Base-by-base conservation (phyloP, 768 basidiomycete genomes). In the Rhizopogon roseolus region DNA sequence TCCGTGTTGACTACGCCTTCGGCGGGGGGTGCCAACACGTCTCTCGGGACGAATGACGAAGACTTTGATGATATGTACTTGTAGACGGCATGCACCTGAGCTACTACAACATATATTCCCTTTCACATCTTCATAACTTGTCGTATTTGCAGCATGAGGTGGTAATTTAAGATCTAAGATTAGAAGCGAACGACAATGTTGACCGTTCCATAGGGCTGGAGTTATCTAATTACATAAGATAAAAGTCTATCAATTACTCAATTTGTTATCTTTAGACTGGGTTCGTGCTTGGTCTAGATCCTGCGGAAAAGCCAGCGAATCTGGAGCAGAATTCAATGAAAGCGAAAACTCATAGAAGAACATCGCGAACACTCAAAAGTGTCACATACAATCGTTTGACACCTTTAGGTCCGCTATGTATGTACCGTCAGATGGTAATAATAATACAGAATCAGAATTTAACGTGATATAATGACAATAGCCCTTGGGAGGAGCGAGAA, bases 391-490 rank as follows among this genome's bases (percentile, higher is more conserved):
- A 68, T 74, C 76, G 25, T 87, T 93, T 56, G 86, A 96, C n/a
- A n/a, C n/a, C n/a, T n/a, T n/a, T n/a, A n/a, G n/a, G n/a, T n/a
- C n/a, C n/a, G 22, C 22, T 22, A 22, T 22, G 22, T 22, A 22
- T 64, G 70, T 70, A n/a, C 75, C 78, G 0, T 73, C 73, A 27
- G 63, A 64, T 38, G 22, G 22, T 22, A 78, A 78, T 22, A 81
- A 79, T 48, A 80, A 81, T 34, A 66, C 73, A n/a, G 68, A 76
- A 17, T 71, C 76, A 41, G 81, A 81, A 1, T 98, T 93, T 70
- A 95, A 99, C 69, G 81, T 94, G 50, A 80, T 96, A 54, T 94
- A 91, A 95, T 92, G 91, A 62, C 96, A 99, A 68, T 98, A 96
- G 96, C 95, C 95, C 73, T 78, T 98, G 14, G 90, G 59, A 75